Conservation (phyloP, 345 rosid species). For the Brassica napus region DNA sequence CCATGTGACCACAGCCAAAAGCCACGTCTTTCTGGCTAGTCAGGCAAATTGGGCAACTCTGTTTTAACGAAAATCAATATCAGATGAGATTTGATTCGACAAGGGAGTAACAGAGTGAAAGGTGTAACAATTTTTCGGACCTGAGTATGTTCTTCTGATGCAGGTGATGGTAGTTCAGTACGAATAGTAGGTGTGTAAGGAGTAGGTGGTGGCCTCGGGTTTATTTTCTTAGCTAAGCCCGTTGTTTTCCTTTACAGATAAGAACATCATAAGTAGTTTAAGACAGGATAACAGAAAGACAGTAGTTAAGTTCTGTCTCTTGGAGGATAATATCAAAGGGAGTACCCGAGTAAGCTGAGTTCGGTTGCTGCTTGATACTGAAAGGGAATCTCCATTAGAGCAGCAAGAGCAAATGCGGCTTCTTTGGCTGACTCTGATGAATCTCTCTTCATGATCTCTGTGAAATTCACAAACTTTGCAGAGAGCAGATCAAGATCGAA, state of each 20-base stretch:
- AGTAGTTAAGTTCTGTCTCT: conserved; percentile 10
- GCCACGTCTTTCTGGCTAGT: conserved; percentile 60
- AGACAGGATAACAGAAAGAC: background rate
- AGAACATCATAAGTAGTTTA: background rate
- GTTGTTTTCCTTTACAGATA: conserved; percentile 46
- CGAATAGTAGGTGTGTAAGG: conserved; percentile 38
- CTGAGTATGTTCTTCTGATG: conserved; percentile 53
- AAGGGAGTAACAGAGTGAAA: conserved; percentile 10
- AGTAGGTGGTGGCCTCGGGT: conserved; percentile 69
- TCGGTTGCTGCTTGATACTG: conserved; percentile 76
- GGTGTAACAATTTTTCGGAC: conserved; percentile 27
- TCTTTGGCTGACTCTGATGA: conserved; percentile 54
- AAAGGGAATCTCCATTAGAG: conserved; percentile 88
- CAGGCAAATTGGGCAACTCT: conserved; percentile 77
- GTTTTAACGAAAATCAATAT: conserved; percentile 6
- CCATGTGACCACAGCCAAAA: conserved; percentile 77
- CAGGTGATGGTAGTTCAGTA: conserved; percentile 16
- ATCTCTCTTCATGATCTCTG: conserved; percentile 63
- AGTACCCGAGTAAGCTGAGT: conserved; percentile 64
- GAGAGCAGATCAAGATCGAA: conserved; percentile 10
- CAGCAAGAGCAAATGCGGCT: conserved; percentile 83
- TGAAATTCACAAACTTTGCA: conserved; percentile 82
- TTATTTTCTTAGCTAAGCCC: conserved; percentile 52
- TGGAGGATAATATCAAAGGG: background rate
- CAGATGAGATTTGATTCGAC: conserved; percentile 14